phyloP scores from a whole-genome alignment of 78 protist genomes.

The Thecamonas trahens region DNA sequence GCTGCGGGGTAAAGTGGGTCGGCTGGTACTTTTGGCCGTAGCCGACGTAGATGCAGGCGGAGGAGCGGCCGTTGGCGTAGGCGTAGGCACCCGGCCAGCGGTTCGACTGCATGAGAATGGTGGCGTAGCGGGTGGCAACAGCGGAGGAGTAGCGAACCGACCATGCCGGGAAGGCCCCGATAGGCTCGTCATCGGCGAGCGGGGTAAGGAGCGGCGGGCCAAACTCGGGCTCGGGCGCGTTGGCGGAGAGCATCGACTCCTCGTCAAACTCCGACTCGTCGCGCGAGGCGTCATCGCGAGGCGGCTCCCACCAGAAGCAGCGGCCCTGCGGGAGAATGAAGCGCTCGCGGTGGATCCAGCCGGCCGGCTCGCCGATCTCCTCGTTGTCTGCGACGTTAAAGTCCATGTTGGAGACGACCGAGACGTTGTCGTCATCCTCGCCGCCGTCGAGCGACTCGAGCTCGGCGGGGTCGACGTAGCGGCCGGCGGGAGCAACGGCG shows the following conservation, averaged over 20 bases:
- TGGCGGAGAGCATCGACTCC: background rate
- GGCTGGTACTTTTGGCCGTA: slow-evolving; percentile 11
- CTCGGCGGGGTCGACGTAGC: background rate
- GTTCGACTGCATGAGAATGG: slow-evolving; percentile 1
- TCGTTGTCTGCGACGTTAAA: background rate
- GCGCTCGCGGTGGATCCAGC: slow-evolving; percentile 19
- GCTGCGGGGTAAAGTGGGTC: slow-evolving; percentile 11
- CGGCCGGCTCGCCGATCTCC: slow-evolving; percentile 1
- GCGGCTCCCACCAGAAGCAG: background rate
- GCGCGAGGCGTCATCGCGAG: background rate
- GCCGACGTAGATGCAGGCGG: slow-evolving; percentile 21
- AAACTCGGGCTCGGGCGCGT: slow-evolving; percentile 2
- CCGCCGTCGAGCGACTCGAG: background rate
- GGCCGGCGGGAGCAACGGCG: slow-evolving; percentile 10
- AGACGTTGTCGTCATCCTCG: slow-evolving; percentile 29
- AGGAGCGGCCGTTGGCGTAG: background rate
- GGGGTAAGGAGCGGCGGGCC: slow-evolving; percentile 3
- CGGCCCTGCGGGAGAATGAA: slow-evolving; percentile 30
- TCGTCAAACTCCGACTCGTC: slow-evolving; percentile 15
- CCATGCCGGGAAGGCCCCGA: slow-evolving; percentile 19
- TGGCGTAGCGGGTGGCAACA: background rate
- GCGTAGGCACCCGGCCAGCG: slow-evolving; percentile 43
- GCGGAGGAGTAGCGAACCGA: background rate
- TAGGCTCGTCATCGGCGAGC: background rate
- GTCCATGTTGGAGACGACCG: background rate